Evolutionary conservation across 2,329 filamentous ascomycete genomes (phyloP).

Genomic region (Leptosphaerulina australis): DNA sequence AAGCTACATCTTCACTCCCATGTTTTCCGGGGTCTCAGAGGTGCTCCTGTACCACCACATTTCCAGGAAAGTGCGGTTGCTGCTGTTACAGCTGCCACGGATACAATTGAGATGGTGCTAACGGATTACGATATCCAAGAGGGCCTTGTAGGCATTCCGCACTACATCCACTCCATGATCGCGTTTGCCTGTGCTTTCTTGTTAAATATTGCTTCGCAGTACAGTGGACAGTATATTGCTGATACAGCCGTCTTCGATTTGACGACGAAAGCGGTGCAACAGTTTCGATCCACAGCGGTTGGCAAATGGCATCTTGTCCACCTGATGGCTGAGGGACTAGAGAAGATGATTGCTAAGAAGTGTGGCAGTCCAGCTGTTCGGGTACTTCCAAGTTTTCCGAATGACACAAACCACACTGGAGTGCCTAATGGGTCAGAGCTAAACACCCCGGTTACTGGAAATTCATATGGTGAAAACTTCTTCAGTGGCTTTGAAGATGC

Average conservation of each 20-base stretch:
- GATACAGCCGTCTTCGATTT: constrained; percentile 48
- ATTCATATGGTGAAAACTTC: constrained; percentile 18
- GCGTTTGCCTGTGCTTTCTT: constrained; percentile 61
- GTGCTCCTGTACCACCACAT: constrained; percentile 55
- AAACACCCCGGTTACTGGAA: constrained; percentile 13
- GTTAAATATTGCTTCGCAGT: constrained; percentile 55
- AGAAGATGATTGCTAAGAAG: constrained; percentile 47
- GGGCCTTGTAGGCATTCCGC: constrained; percentile 54
- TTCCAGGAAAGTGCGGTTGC: constrained; percentile 56
- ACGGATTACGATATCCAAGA: constrained; percentile 52
- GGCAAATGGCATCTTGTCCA: constrained; percentile 56
- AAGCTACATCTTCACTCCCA: constrained; percentile 60
- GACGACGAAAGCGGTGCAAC: constrained; percentile 47
- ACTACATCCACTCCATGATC: constrained; percentile 61
- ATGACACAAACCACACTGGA: constrained; percentile 12
- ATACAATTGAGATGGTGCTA: constrained; percentile 55
- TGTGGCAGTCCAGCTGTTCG: constrained; percentile 16
- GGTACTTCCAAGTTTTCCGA: constrained; percentile 2
- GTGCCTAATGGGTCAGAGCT: constrained; percentile 18
- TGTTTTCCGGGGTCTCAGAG: constrained; percentile 56
- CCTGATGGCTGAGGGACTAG: constrained; percentile 55
- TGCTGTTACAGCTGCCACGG: constrained; percentile 55
- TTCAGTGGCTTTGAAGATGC: constrained; percentile 33
- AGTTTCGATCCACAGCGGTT: constrained; percentile 51
- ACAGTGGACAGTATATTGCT: constrained; percentile 50